phyloP scores from a whole-genome alignment of 495 filamentous ascomycete genomes.

The Glarea lozoyensis region DNA sequence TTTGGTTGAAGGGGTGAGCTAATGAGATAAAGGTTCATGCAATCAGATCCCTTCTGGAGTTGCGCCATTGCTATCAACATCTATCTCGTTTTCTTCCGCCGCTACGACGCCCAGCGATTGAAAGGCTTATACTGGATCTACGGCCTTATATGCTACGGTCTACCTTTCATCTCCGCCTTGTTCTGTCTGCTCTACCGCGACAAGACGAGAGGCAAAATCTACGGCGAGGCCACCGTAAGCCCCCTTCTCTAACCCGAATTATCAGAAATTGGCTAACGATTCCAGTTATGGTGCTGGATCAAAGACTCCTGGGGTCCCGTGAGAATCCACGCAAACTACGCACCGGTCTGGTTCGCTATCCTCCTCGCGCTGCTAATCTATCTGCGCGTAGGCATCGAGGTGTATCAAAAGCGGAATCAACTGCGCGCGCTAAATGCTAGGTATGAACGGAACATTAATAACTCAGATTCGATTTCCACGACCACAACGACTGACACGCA shows the following conservation, averaged over 20 bases:
- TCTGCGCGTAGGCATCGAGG: conserved; percentile 45
- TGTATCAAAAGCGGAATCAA: conserved; percentile 42
- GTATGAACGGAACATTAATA: not conserved
- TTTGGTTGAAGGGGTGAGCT: conserved; percentile 23
- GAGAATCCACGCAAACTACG: conserved; percentile 71
- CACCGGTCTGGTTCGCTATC: conserved; percentile 78
- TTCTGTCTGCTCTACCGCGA: conserved; percentile 52
- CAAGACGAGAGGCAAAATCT: conserved; percentile 41
- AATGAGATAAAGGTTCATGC: conserved; percentile 40
- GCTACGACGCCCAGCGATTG: conserved; percentile 55
- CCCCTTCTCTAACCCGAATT: not conserved
- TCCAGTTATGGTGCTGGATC: conserved; percentile 81
- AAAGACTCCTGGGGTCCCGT: conserved; percentile 55
- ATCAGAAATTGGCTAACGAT: not conserved
- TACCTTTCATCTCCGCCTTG: conserved; percentile 62
- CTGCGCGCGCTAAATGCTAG: conserved; percentile 28
- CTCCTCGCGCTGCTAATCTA: conserved; percentile 63
- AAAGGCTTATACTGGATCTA: conserved; percentile 63
- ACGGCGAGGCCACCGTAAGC: conserved; percentile 56
- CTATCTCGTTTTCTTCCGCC: conserved; percentile 73
- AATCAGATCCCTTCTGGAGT: conserved; percentile 49
- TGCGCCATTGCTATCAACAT: conserved; percentile 82
- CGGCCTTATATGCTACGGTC: conserved; percentile 60
- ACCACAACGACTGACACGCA: conserved; percentile 8
- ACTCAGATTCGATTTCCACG: conserved; percentile 1